A percentile compares a stretch with the other conserved stretches of the same genome.
Evolutionary conservation across 805 yeast species (phyloP).

Genomic region (Komagataella mondaviorum): DNA sequence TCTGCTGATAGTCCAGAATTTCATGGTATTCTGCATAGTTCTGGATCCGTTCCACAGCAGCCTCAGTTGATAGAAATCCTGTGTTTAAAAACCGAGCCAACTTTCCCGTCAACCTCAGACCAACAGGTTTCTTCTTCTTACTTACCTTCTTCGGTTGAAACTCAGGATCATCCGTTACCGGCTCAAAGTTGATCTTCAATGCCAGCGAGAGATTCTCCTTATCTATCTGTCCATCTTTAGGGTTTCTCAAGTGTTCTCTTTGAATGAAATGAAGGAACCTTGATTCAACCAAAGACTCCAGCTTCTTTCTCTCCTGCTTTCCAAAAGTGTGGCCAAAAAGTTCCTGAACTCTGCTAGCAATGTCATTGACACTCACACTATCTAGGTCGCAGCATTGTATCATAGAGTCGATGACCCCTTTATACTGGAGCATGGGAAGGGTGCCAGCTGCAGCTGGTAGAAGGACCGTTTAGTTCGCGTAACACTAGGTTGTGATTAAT

Average conservation of each 20-base stretch:
- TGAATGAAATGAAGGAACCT: neutral
- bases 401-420: neutral
- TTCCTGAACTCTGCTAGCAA: neutral
- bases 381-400: neutral
- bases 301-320: conserved; percentile 17
- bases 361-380: neutral
- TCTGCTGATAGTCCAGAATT: neutral
- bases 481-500: neutral
- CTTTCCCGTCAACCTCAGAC: neutral
- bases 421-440: neutral
- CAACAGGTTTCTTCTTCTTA: neutral
- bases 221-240: neutral
- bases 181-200: neutral
- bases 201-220: neutral
- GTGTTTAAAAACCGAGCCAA: neutral
- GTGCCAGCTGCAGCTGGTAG: neutral
- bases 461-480: neutral
- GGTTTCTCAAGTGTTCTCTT: neutral
- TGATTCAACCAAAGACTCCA: conserved; percentile 12
- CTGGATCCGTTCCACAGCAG: neutral
- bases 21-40: neutral
- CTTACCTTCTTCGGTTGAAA: neutral
- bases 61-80: neutral
- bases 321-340: conserved; percentile 1
- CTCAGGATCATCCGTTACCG: neutral